Conservation (phyloP, 2,329 filamentous ascomycete genomes). For the Fusarium anguioides region DNA sequence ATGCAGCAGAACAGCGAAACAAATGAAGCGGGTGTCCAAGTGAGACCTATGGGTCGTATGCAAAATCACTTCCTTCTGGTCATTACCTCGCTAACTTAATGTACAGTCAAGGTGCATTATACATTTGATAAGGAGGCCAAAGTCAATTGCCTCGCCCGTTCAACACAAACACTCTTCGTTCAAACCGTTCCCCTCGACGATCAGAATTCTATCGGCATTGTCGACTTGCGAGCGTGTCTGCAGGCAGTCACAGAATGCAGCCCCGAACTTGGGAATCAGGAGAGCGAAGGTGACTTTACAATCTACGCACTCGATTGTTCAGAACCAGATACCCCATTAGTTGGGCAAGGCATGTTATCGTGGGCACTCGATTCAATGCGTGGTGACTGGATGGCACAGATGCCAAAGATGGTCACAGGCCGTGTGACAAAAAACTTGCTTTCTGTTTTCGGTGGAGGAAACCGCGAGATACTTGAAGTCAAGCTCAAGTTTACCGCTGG, state of each 20-base stretch:
- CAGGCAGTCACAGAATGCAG: conserved; percentile 82
- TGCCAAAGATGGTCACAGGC: conserved; percentile 84
- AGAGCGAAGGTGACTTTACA: conserved; percentile 88
- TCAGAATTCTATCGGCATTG: conserved; percentile 81
- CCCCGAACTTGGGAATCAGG: conserved; percentile 80
- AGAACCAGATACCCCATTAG: conserved; percentile 90
- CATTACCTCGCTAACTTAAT: conserved; percentile 34
- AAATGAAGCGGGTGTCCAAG: conserved; percentile 64
- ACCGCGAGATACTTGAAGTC: conserved; percentile 91
- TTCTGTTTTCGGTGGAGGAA: conserved; percentile 83
- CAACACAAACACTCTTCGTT: conserved; percentile 81
- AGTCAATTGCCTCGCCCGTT: conserved; percentile 88
- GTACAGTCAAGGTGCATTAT: conserved; percentile 92
- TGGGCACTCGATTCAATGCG: conserved; percentile 71
- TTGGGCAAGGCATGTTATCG: conserved; percentile 95
- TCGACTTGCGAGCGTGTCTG: conserved; percentile 88
- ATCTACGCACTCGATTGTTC: conserved; percentile 98
- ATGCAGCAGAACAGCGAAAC: conserved; percentile 47
- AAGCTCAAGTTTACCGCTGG: conserved; percentile 87
- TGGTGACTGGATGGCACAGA: conserved; percentile 58
- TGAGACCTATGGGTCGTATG: conserved; percentile 76
- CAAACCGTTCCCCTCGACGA: conserved; percentile 86
- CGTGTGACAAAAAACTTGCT: conserved; percentile 88
- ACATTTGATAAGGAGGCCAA: conserved; percentile 92
- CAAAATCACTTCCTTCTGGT: conserved; percentile 17